Evolutionary conservation across 805 yeast genomes (phyloP), one percentile per base, ranked within the genome.

Genomic region (Jamesozyma hellenica): DNA sequence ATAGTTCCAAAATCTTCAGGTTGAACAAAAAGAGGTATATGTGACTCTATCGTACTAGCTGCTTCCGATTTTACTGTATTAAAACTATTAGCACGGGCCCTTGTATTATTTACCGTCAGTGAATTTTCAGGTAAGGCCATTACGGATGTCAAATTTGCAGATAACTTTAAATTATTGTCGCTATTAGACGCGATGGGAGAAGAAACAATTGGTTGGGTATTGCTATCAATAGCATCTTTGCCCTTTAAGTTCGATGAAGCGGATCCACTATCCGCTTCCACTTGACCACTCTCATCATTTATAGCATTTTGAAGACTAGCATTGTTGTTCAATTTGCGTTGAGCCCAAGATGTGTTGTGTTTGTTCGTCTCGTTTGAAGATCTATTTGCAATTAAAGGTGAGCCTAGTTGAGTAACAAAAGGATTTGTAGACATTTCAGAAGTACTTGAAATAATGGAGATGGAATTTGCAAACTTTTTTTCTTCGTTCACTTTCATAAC

Each of bases 1-100:
- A 78, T 65, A 0, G 79, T 72, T 14, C 66, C 64, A 42, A 77
- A 66, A 18, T 77, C 81, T 15, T 65, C 69, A 0, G 84, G 83
- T 48, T 75, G 74, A 13, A 78, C 70, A 48, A 77, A 75, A 27
- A 78, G 57, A 2, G 71, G 63, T 7, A 66, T 64, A 32, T 72
- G 75, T 4, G 65, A 52, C 9, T 23, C 32, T 8, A 42, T 17
- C 4, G 28, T 23, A 32, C 45, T 38, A 25, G 40, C n/a, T 8
- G 41, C 36, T 3, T 36, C 16, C 3, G 54, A 49, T 32, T 39
- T 40, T 3, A 25, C 40, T 1, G 52, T 45, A 19, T 44, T 40
- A 1, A 36, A 19, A 17, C 51, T 47, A 16, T 35, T 37, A 4
- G 38, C 38, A 35, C 44, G 48, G 7, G 37, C 41, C 25, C 45